Conservation (phyloP, 495 filamentous ascomycete species). For the Trichoderma gamsii region DNA sequence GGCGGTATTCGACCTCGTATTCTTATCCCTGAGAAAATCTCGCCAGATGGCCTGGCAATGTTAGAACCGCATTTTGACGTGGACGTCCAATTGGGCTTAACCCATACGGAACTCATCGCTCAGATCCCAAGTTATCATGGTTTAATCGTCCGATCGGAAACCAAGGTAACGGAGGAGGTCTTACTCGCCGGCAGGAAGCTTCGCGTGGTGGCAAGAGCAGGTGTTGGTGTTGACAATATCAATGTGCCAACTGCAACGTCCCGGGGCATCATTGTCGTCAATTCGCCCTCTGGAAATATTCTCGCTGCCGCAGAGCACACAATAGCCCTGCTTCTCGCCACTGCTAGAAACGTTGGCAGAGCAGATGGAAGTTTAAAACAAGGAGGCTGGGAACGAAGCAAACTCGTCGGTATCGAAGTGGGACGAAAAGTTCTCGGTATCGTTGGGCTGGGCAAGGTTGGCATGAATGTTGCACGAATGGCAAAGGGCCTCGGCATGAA, state of each 20-base stretch:
- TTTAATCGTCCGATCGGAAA: conserved; percentile 66
- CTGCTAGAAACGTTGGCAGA: conserved; percentile 57
- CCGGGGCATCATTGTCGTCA: conserved; percentile 64
- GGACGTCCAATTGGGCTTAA: conserved; percentile 48
- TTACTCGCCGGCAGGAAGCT: conserved; percentile 53
- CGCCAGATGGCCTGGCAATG: conserved; percentile 61
- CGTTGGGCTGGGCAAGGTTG: conserved; percentile 67
- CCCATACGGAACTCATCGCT: conserved; percentile 46
- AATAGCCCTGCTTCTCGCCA: conserved; percentile 58
- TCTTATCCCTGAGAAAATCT: conserved; percentile 67
- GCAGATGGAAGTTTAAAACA: conserved; percentile 53
- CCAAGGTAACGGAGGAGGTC: conserved; percentile 57
- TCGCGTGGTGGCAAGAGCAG: conserved; percentile 67
- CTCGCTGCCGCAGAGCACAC: conserved; percentile 66
- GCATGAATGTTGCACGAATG: conserved; percentile 62
- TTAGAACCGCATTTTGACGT: conserved; percentile 53
- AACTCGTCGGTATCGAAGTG: conserved; percentile 62
- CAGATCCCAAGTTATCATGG: conserved; percentile 60
- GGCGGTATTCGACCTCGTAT: conserved; percentile 41
- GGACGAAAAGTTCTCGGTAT: conserved; percentile 63
- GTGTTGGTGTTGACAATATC: conserved; percentile 73
- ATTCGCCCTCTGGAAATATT: conserved; percentile 64
- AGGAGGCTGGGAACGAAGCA: conserved; percentile 63
- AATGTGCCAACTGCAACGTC: conserved; percentile 60
- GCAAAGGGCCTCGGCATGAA: conserved; percentile 65